phyloP scores from a whole-genome alignment of 1,139 yeast species.

The Protomyces inundatus region DNA sequence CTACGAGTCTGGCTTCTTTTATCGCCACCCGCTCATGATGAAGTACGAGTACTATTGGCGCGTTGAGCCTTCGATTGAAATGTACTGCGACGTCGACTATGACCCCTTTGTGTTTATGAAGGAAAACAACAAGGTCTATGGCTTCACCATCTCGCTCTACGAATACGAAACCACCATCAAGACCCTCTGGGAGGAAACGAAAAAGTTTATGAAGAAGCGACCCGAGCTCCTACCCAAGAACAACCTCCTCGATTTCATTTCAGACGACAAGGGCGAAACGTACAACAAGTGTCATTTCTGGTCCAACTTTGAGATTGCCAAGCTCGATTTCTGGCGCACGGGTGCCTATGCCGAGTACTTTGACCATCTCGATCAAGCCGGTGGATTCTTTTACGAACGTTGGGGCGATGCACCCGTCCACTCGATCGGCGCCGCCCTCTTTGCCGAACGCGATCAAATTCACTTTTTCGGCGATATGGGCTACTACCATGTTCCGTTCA shows the following conservation, averaged over 20 bases:
- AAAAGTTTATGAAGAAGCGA: constrained; percentile 53
- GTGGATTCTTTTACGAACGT: constrained; percentile 88
- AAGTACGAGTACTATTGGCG: constrained; percentile 67
- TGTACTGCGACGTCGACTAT: constrained; percentile 58
- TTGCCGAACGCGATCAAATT: constrained; percentile 21
- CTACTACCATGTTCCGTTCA: constrained; percentile 63
- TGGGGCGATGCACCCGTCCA: constrained; percentile 98
- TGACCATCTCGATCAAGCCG: constrained; percentile 63
- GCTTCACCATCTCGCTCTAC: constrained; percentile 68
- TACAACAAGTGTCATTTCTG: constrained; percentile 91
- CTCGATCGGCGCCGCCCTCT: constrained; percentile 35
- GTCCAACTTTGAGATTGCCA: constrained; percentile 87
- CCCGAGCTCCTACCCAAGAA: constrained; percentile 64
- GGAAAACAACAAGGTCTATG: constrained; percentile 55
- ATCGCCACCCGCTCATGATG: constrained; percentile 49
- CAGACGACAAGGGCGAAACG: constrained; percentile 48
- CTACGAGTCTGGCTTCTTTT: constrained; percentile 63
- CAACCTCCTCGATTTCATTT: constrained; percentile 63
- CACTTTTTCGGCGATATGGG: constrained; percentile 47
- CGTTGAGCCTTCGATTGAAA: constrained; percentile 57
- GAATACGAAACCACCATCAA: constrained; percentile 84
- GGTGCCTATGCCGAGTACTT: constrained; percentile 64
- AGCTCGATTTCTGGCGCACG: constrained; percentile 68
- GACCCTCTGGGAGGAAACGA: constrained; percentile 72
- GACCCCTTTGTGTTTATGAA: constrained; percentile 62